Conservation (phyloP, 2,329 filamentous ascomycete genomes). For the Fusarium algeriense region DNA sequence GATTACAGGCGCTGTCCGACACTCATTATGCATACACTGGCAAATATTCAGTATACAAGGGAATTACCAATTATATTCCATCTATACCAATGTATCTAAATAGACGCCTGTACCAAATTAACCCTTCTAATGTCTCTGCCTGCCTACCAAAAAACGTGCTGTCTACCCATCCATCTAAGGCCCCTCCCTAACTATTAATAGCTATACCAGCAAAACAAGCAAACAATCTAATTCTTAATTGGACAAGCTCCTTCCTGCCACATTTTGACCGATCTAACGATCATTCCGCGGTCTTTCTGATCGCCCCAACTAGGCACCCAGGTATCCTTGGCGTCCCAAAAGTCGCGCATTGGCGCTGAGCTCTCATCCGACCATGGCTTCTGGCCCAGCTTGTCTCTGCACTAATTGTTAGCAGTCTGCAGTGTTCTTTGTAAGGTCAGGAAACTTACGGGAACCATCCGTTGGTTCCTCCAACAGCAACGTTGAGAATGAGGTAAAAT, state of each 20-base stretch:
- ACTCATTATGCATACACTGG: no score
- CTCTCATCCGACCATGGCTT: slow-evolving; percentile 60
- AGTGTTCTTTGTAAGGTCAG: not conserved
- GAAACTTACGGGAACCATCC: slow-evolving; percentile 58
- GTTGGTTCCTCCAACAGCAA: slow-evolving; percentile 61
- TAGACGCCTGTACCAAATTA: no score
- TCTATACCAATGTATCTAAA: no score
- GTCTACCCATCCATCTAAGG: no score
- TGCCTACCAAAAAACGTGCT: no score
- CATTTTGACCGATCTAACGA: slow-evolving; percentile 59
- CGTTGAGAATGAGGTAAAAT: slow-evolving; percentile 64
- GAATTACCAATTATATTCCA: no score
- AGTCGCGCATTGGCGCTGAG: slow-evolving; percentile 54
- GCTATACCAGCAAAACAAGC: no score
- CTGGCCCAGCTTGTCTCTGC: slow-evolving; percentile 55
- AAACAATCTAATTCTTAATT: not conserved
- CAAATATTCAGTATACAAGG: no score
- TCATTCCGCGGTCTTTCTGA: slow-evolving; percentile 53
- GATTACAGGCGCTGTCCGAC: no score
- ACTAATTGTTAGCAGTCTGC: not conserved
- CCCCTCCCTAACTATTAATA: no score
- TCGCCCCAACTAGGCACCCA: slow-evolving; percentile 58
- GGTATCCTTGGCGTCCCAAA: slow-evolving; percentile 53
- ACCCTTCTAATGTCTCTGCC: no score
- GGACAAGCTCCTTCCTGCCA: slow-evolving; percentile 53